Evolutionary conservation across 352 stramenopile genomes (phyloP).

Genomic region (Phytopythium montanum): DNA sequence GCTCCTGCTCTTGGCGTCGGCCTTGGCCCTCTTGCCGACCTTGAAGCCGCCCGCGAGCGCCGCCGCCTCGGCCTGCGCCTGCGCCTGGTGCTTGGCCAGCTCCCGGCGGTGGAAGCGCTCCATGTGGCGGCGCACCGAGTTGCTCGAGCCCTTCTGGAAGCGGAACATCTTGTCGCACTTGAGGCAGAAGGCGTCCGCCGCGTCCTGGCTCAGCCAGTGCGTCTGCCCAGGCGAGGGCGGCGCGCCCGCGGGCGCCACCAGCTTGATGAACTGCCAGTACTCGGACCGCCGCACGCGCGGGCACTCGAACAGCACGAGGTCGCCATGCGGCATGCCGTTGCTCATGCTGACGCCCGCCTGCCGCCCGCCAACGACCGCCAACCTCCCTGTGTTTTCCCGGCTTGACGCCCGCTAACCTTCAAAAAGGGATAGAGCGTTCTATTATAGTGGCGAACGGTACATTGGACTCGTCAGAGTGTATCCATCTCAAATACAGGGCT

Average conservation of each 20-base stretch:
- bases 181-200: constrained; percentile 45
- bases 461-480: neutral
- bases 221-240: constrained; percentile 30
- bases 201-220: constrained; percentile 55
- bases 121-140: constrained; percentile 56
- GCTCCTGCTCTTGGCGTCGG: neutral
- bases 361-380: neutral
- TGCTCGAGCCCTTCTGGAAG: constrained; percentile 56
- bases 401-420: neutral
- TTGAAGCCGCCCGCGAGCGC: neutral
- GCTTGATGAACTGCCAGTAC: constrained; percentile 67
- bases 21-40: neutral
- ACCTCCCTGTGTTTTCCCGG: neutral
- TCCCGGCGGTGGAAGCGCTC: constrained; percentile 51
- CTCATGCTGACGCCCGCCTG: constrained; percentile 25
- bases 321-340: constrained; percentile 41
- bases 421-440: neutral
- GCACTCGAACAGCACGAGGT: constrained; percentile 55
- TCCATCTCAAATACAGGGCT: neutral
- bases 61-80: constrained; percentile 16
- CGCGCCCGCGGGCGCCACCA: constrained; percentile 29
- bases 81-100: constrained; percentile 23
- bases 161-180: constrained; percentile 42
- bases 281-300: constrained; percentile 45
- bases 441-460: neutral